Base-by-base conservation (phyloP, 2,329 filamentous ascomycete species). In the Colletotrichum melonis region DNA sequence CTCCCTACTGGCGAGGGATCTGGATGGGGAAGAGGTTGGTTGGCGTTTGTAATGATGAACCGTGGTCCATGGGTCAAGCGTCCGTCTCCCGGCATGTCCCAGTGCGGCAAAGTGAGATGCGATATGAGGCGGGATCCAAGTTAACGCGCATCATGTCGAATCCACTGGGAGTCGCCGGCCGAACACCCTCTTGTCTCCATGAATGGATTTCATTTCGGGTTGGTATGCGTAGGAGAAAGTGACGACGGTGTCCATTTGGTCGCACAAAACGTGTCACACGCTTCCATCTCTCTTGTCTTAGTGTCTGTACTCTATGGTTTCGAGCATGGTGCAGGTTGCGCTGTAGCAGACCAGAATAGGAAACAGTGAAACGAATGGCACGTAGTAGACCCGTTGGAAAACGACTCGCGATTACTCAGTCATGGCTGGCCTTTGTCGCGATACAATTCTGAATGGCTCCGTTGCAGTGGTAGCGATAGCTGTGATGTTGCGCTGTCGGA, bases 101-200 rank as follows among this genome's bases (percentile, higher is more conserved):
- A 22, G 32, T 54, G 30, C 42, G 66, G 24, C 38, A 35, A 55
- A 42, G 54, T 56, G 59, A 59, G 42, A 64, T 58, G 66, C 24
- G 24, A 64, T 69, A 26, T 12, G 26, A 67, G 56, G 28, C 28
- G 32, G 60, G 35, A 65, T 67, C 49, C 26, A 35, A 57, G 38
- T 42, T 42, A 42, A 42, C 38, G 38, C 12, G n/a, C 35, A 52
- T 22, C 22, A 35, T 9, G 16, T n/a, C 6, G 60, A 63, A 26
- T 56, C 70, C 66, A 64, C 42, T 69, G 35, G 70, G 66, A 73
- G 32, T 73, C 54, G 66, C 70, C 59, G 59, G 67, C 66, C 59
- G 35, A 64, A 64, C 70, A 73, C 70, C 70, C 66, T 68, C 42
- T 14, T 46, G 11, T 24, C 16, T 22, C 42, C 26, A 63, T 22